Conservation (phyloP, 1,284 basidiomycete species). For the Tilletia walkeri region DNA sequence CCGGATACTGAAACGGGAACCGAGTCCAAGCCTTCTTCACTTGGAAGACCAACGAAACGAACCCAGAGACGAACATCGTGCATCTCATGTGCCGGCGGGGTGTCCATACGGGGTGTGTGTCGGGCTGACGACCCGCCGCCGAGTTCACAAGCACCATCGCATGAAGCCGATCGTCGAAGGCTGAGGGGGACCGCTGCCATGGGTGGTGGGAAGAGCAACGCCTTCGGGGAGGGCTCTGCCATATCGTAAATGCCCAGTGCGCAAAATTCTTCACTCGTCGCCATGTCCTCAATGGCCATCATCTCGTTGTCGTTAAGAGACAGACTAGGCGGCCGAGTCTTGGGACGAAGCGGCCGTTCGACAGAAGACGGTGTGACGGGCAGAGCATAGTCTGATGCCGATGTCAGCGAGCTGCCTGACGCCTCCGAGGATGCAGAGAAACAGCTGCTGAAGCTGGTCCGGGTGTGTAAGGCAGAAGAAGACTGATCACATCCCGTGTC, state of each 20-base stretch:
- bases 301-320: slow-evolving; percentile 2
- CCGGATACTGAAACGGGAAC: not conserved
- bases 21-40: not conserved
- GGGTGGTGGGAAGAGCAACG: not conserved
- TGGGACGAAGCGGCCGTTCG: slow-evolving; percentile 3
- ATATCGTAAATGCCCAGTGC: not conserved
- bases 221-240: not conserved
- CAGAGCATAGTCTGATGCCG: not conserved
- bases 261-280: not conserved
- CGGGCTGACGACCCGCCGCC: not conserved
- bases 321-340: slow-evolving; percentile 12
- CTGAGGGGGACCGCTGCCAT: not conserved
- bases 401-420: slow-evolving; percentile 12
- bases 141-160: not conserved
- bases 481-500: no score
- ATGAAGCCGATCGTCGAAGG: not conserved
- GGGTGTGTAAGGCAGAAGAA: not conserved
- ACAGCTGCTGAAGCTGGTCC: slow-evolving; percentile 3
- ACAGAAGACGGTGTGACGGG: slow-evolving; percentile 6
- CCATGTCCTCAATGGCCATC: not conserved
- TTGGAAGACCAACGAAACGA: slow-evolving; percentile 6
- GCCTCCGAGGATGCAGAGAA: not conserved
- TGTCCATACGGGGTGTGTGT: not conserved
- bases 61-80: not conserved
- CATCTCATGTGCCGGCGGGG: not conserved